Evolutionary conservation across 148 eudicot species (phyloP), one percentile per base, ranked within the genome.

Genomic region (Vaccinium myrtillus): DNA sequence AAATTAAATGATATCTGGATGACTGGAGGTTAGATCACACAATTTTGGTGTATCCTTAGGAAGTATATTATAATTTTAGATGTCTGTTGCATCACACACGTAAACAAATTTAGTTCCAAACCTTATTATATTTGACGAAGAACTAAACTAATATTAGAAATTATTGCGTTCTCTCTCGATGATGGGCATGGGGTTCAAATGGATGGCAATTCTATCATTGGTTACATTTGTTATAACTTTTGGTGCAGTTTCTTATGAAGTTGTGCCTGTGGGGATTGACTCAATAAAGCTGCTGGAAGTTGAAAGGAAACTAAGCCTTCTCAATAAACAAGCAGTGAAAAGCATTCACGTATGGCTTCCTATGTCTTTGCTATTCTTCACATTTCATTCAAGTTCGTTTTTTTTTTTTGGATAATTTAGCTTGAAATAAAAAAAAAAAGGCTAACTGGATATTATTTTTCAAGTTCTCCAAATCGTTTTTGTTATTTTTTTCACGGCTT

Each of bases 21-120:
- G 91, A 83, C 54, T 75, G 82, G 88, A 87, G 74, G 89, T 87
- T 89, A 79, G 87, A 86, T 78, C 91, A 89, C 79, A 77, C 85
- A 30, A 71, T 73, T 49, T 12, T 25, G 63, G 75, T 59, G 80
- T 50, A 36, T 13, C 59, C 49, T 81, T 75, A 59, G 15, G 53
- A 74, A 25, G 2, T 32, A 30, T 46, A 27, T 73, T 21, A 21
- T n/a, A 49, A 55, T 19, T 19, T 11, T 15, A 67, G 7, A 6
- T 36, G 73, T 55, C 79, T 39, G 30, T 71, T 51, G 80, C 71
- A 11, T 56, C 61, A 39, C 56, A 39, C 56, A 6, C 6, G 15
- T 1, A 70, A 51, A 67, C 30, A 48, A 19, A 16, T 7, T 27
- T 32, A 2, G 32, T 15, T 11, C 46, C 73, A 36, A 36, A 73